Evolutionary conservation across 352 stramenopile species (phyloP), one percentile per base, ranked within the genome.

Genomic region (Phytophthora podocarpi): DNA sequence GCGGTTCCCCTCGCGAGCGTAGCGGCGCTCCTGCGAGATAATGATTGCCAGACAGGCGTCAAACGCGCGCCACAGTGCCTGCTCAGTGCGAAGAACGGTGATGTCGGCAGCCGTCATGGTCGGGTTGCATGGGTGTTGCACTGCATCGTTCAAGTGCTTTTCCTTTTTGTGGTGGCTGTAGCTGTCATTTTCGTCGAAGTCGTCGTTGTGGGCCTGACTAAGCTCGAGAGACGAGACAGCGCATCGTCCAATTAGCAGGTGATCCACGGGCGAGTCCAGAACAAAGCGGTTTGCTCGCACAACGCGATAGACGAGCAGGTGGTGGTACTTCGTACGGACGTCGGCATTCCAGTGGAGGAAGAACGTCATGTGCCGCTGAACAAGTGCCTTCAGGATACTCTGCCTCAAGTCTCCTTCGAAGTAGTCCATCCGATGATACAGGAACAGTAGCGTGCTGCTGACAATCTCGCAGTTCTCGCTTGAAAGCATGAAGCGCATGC

Each of bases 281-380:
- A 87, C 50, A 43, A 82, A 86, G 2, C 84, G 78, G 41, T 87
- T 81, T 8, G 80, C 76, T 41, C 81, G 76, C 0, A 79, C 59
- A 18, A 89, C 59, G 24, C 79, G 83, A 58, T 90, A 93, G 2
- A 91, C 75, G 3, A 93, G 69, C 15, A 93, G 15, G 61, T 93
- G 84, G 32, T 93, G 84, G 55, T 93, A 93, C 27, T 78, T 80
- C 41, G 67, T 73, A 5, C 84, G 68, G 7, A 93, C 84, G 28
- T 91, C 84, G 4, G 54, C 59, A 52, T 93, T 87, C 84, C 84
- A 93, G 56, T 93, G 84, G 28, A 93, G 47, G 24, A 91, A 93
- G 10, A 93, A 64, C 1, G 61, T 76, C 78, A 93, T 90, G 60
- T 93, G 84, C 0, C 84, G 84, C 51, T 91, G 84, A 11, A 90